Base-by-base conservation (phyloP, 208 protist genomes). In the Naegleria gruberi region DNA sequence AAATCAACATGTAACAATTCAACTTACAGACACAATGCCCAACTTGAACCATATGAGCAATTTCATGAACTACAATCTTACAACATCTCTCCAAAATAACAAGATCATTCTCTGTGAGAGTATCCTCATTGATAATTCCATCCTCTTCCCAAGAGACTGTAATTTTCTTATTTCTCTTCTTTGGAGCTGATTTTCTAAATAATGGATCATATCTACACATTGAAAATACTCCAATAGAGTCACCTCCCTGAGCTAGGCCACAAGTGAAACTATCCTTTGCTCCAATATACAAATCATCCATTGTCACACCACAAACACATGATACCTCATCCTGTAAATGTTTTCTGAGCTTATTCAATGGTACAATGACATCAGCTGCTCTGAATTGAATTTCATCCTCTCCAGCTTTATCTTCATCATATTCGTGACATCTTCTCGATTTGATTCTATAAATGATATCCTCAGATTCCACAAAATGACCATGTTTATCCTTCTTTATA, bases 1-100 rank as follows among this genome's bases (percentile, higher is more conserved):
- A n/a, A n/a, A n/a, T n/a, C n/a, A n/a, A n/a, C n/a, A n/a, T n/a
- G n/a, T n/a, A n/a, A n/a, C n/a, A n/a, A n/a, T n/a, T n/a, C n/a
- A n/a, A 65, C 51, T 65, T 65, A 65, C 51, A 86, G 19, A 86
- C 82, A 51, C 82, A 86, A 51, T 86, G 82, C 12, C 82, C 82
- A 23, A 86, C 30, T 23, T 86, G 45, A 3, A n/a, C 19, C 82
- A 51, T 86, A 51, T 86, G 82, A 45, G 82, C 82, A 23, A 86
- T 3, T 51, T 86, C 82, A 51, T 86, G 82, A 30, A 86, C 82
- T 30, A 86, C 44, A 45, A 51, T 86, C 30, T 86, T 86, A 19
- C 82, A 86, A 51, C 82, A 86, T 19, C 82, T 45, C 82, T 86
- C 44, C 15, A 86, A 30, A 23, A 86, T 45, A 19, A 86, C 26